Base-by-base conservation (phyloP, 805 yeast genomes). In the Blastobotrys americana region DNA sequence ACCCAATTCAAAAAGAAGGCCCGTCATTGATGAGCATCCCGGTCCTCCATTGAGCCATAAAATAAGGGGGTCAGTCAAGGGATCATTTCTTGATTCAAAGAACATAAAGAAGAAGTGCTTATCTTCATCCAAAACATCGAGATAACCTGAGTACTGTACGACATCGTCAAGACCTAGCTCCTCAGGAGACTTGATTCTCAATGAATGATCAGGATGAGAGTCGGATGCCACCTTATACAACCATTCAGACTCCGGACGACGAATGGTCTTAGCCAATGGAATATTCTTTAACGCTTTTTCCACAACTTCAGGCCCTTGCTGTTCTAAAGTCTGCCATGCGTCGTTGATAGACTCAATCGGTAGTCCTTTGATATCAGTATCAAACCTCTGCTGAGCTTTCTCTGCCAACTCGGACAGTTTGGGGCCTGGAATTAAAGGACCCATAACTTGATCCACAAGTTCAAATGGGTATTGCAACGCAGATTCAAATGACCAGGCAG, bases 31-130 rank as follows among this genome's bases (percentile, higher is more conserved):
- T 13, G 94, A 84, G 67, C 96, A 87, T 3, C 96, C 96, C 37
- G 96, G 96, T 15, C 96, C 96, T 55, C 96, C 96, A 60, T 87
- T 87, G 60, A 87, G 73, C 95, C 95, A 86, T 57, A 88, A 70
- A 41, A 88, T 75, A 34, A 86, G 71, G 1, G 96, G 96, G 64
- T 86, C 96, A 48, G 73, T 84, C 51, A 68, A 68, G n/a, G 96
- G 95, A 64, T 84, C 89, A 61, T 82, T 82, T 71, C 95, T 78
- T 48, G 90, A 81, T 66, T 87, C 95, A 57, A 87, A 88, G 59
- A 81, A 82, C 89, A 93, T 73, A 58, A 70, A 74, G 69, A 85
- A 86, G 61, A 86, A 80, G 67, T 87, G 96, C 67, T 87, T 87
- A 60, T 84, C 95, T 53, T 77, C 83, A 39, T 80, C 85, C 52